These are phyloP conservation scores for Alternaria novae-zelandiae DNA, from an alignment of 2,329 filamentous ascomycete genomes.

Conservation along the genomic window DNA sequence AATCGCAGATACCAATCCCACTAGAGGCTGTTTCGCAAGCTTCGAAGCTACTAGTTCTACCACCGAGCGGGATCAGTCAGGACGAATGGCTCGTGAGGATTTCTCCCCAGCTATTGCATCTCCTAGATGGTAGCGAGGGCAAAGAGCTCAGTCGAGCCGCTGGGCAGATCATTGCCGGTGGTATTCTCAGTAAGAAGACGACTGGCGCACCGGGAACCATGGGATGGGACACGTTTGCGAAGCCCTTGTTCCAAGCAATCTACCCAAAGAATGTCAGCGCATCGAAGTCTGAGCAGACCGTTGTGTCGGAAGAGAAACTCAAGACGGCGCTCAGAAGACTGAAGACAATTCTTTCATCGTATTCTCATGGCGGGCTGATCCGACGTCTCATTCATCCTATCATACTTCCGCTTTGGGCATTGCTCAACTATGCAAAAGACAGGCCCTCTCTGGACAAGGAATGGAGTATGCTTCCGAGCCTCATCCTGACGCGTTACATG, in stretches of 20 bases:
- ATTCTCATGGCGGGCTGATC: conserved; percentile 70
- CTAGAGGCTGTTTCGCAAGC: conserved; percentile 71
- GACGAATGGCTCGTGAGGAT: conserved; percentile 67
- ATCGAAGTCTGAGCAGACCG: conserved; percentile 47
- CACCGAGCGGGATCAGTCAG: conserved; percentile 61
- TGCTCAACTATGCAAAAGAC: conserved; percentile 60
- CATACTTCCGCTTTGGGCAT: conserved; percentile 67
- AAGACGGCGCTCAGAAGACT: conserved; percentile 62
- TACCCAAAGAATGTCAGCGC: conserved; percentile 48
- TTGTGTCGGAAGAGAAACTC: conserved; percentile 59
- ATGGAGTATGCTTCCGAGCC: conserved; percentile 32
- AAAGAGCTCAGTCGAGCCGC: conserved; percentile 65
- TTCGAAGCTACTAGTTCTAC: conserved; percentile 65
- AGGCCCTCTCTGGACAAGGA: conserved; percentile 32
- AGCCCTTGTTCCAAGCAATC: conserved; percentile 62
- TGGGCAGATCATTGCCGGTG: conserved; percentile 69
- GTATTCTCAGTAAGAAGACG: conserved; percentile 68
- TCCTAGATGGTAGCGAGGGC: conserved; percentile 68
- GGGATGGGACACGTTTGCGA: conserved; percentile 69
- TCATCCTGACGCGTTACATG: conserved; percentile 56
- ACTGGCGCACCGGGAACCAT: conserved; percentile 67
- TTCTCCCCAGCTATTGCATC: conserved; percentile 64
- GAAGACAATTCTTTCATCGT: conserved; percentile 64
- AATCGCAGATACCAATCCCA: conserved; percentile 64
- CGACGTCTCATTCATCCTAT: conserved; percentile 66